A percentile compares a stretch with the other conserved stretches of the same genome.
Conservation (phyloP, 202 grass and related monocot genomes). For the Setaria viridis region DNA sequence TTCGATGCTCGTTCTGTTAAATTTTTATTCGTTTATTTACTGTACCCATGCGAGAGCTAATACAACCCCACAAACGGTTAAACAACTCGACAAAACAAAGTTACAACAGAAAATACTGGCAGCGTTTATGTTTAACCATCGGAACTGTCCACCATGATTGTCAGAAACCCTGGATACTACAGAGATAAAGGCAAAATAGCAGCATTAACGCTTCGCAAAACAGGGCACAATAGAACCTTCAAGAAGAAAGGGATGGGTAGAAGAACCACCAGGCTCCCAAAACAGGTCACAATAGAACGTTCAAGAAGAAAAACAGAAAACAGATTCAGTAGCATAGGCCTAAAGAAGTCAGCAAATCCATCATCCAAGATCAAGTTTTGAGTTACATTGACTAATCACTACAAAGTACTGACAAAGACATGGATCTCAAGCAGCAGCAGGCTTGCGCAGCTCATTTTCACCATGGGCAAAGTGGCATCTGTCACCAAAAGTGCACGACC, state of each 20-base stretch:
- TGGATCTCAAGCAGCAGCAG: slow-evolving; percentile 26
- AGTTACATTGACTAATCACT: slow-evolving; percentile 30
- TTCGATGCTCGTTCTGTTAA: not conserved
- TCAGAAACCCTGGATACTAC: not conserved
- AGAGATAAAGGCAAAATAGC: not conserved
- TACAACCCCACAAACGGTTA: not conserved
- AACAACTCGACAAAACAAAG: not conserved
- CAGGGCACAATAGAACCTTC: too few relatives aligned
- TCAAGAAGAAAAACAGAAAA: not conserved
- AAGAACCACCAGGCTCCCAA: too few relatives aligned
- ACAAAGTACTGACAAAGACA: not conserved
- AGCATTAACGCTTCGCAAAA: not conserved
- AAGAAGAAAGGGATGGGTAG: too few relatives aligned
- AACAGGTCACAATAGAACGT: too few relatives aligned
- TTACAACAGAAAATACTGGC: too few relatives aligned
- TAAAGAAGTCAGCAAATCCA: slow-evolving; percentile 28
- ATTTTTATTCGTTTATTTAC: not conserved
- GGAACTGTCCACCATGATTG: not conserved
- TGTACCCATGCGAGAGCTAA: too few relatives aligned
- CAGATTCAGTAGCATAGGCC: not conserved
- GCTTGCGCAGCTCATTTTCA: slow-evolving; percentile 61
- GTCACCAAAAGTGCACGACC: slow-evolving; percentile 69
- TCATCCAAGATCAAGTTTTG: slow-evolving; percentile 1
- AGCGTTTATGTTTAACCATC: not conserved
- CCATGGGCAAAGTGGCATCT: slow-evolving; percentile 83